Evolutionary conservation across 345 rosid genomes (phyloP), one percentile per base, ranked within the genome.

Genomic region (Draba incana): DNA sequence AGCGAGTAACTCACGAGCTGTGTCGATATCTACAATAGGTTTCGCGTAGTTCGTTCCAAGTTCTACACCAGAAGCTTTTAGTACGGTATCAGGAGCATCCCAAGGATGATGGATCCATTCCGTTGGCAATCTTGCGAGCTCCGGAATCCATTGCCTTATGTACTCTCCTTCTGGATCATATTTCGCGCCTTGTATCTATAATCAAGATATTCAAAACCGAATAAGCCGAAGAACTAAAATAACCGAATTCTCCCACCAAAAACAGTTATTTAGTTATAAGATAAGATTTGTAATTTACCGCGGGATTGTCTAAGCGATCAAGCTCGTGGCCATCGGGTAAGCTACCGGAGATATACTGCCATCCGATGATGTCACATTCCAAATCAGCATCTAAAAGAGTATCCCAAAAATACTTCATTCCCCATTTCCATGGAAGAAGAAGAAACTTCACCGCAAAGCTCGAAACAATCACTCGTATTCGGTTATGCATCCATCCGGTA

Each of bases 401-500:
- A 82, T 93, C 97, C 96, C 97, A 93, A 65, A 88, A 90, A 69
- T 90, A 93, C 78, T 90, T 90, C 97, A 93, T 83, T 23, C 98
- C 98, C 97, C 98, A 90, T 74, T 78, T 86, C 98, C 98, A 90
- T 28, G 98, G 97, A 54, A 88, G 90, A 70, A 90, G 92, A 68
- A 90, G 87, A 76, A 85, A 78, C 70, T 93, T 93, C 64, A 93
- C 92, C 1, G 94, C 89, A 13, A 93, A 93, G 77, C 97, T 86
- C 13, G 94, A 85, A 50, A 86, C 97, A 12, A 90, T 87, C 71
- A 90, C 96, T 79, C 98, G 82, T 57, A 88, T 81, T 76, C 88
- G 79, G 77, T 92, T 90, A 67, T 90, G 98, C 69, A 86, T 68
- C 98, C 98, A 90, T 55, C 98, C 97, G 0, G 94, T 92, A 14